These are phyloP conservation scores for Diutina ranongensis DNA, from an alignment of 1,139 yeast genomes.

Conservation along the genomic window DNA sequence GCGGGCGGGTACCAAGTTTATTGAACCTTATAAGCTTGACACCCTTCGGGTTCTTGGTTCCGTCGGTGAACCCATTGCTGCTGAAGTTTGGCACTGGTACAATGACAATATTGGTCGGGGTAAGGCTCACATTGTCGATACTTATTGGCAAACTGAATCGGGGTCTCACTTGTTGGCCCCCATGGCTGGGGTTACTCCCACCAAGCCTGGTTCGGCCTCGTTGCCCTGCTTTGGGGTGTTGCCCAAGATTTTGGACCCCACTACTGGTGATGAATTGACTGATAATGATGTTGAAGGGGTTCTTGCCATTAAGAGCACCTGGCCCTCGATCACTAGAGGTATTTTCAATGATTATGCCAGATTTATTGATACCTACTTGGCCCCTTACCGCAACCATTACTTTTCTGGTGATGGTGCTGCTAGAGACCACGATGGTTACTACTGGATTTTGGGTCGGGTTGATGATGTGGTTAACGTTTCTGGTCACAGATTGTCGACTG, in stretches of 20 bases:
- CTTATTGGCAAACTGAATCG: conserved; percentile 81
- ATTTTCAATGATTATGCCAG: conserved; percentile 61
- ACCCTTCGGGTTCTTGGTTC: conserved; percentile 69
- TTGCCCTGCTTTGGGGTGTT: conserved; percentile 70
- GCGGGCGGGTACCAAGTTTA: conserved; percentile 63
- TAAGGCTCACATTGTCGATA: conserved; percentile 64
- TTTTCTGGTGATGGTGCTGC: conserved; percentile 79
- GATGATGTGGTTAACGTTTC: conserved; percentile 78
- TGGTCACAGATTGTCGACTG: conserved; percentile 72
- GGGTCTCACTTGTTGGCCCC: conserved; percentile 69
- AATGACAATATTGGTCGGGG: conserved; percentile 67
- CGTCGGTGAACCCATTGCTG: conserved; percentile 89
- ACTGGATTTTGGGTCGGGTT: conserved; percentile 73
- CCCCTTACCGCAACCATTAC: conserved; percentile 58
- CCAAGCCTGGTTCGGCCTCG: conserved; percentile 73
- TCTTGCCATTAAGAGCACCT: conserved; percentile 53
- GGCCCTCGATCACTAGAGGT: conserved; percentile 77
- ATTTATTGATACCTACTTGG: conserved; percentile 59
- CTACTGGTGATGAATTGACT: conserved; percentile 51
- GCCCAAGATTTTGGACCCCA: conserved; percentile 60
- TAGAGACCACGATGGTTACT: conserved; percentile 64
- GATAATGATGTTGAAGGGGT: conserved; percentile 67
- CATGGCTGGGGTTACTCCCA: conserved; percentile 61
- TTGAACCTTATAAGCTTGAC: conserved; percentile 53
- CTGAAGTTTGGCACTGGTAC: conserved; percentile 92